Conservation (phyloP, 2,329 filamentous ascomycete genomes). For the Diplodia intermedia region DNA sequence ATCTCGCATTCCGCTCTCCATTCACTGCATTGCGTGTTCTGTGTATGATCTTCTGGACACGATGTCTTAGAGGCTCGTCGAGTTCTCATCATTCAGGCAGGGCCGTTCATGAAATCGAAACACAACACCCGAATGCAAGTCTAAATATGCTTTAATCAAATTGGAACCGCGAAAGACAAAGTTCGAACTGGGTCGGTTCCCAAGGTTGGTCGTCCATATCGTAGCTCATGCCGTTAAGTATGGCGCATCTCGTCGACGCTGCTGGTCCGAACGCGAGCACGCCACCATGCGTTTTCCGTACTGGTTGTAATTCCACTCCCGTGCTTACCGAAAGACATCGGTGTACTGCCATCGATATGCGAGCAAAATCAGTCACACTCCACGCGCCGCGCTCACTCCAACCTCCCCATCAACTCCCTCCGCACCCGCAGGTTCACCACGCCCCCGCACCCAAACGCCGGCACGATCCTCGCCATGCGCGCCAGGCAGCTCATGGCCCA, state of each 20-base stretch:
- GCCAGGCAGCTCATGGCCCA: slow-evolving; percentile 77
- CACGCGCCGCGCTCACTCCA: slow-evolving; percentile 36
- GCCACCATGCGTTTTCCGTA: neutral
- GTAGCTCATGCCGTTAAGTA: neutral
- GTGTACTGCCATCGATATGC: neutral
- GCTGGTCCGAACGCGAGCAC: neutral
- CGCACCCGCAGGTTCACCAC: slow-evolving; percentile 82
- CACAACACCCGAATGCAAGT: neutral
- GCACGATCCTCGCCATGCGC: slow-evolving; percentile 82
- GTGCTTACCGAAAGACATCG: neutral
- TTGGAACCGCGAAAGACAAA: neutral
- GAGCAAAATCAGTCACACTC: neutral
- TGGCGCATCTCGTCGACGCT: neutral
- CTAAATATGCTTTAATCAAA: neutral
- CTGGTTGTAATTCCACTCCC: neutral
- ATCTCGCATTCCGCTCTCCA: neutral
- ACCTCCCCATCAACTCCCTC: slow-evolving; percentile 65
- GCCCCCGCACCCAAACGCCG: slow-evolving; percentile 86
- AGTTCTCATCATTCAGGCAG: neutral
- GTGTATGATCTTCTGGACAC: neutral
- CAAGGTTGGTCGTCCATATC: neutral
- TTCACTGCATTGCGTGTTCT: neutral
- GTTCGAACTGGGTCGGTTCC: neutral
- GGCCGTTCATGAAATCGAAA: neutral
- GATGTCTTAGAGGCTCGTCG: neutral